Base-by-base conservation (phyloP, 805 yeast genomes). In the Hanseniaspora lindneri region DNA sequence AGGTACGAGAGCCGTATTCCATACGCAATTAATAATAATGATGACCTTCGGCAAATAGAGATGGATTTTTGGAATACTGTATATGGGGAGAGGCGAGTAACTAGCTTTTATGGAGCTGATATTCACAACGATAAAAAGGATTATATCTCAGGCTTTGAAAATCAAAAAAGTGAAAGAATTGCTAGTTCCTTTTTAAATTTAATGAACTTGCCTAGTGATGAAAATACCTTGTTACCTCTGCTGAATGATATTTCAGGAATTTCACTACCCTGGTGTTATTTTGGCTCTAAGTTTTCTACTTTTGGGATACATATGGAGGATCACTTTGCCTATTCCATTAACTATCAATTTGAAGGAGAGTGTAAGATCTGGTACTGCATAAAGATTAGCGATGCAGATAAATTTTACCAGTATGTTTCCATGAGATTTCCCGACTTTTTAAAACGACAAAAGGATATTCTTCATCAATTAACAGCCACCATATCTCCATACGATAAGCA, bases 281-380 rank as follows among this genome's bases (percentile, higher is more conserved):
- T 88, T 14, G 97, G 97, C 0, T 84, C 94, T 44, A 70, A 85
- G 43, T 78, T 86, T 57, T 82, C 94, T 2, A 85, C 96, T 1
- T 89, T 89, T 60, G 88, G 97, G 63, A 89, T 96, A 96, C 96
- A 89, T 62, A 81, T 83, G 51, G 97, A 88, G 58, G 97, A 88
- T 62, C 96, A 89, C 60, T 86, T 83, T 60, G 84, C 96, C 0
- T 70, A 85, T 52, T 83, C 94, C 44, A 88, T 94, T 4, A 89
- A 89, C 61, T 88, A 88, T 61, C 94, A 94, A 61, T 96, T 88
- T 60, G 71, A 75, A 53, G 97, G 97, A 1, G 80, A 81, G 13
- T 79, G 89, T 6, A 89, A 89, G 60, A 80, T 87, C 51, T 88
- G 97, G 97, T 88, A 88, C 60, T 89, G 92, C 8, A 80, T 88